These are phyloP conservation scores for Tuber borchii DNA, from an alignment of 495 filamentous ascomycete species.

Conservation along the genomic window DNA sequence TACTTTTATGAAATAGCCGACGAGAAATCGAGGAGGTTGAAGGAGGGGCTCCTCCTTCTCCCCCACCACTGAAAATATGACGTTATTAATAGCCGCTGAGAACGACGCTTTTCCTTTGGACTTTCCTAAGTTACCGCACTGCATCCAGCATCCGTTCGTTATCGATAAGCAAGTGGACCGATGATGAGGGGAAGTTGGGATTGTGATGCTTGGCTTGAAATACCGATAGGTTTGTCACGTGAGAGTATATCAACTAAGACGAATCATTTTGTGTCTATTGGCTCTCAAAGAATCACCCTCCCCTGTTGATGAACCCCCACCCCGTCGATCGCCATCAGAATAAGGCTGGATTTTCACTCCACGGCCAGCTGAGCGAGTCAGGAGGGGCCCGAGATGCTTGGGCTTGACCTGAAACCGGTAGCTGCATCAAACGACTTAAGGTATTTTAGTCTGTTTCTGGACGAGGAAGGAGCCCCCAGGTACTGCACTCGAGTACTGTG, in stretches of 20 bases:
- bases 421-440: neutral
- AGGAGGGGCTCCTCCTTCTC: neutral
- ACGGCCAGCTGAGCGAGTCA: neutral
- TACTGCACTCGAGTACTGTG: neutral
- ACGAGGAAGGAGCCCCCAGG: neutral
- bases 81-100: neutral
- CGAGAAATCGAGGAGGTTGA: neutral
- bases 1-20: neutral
- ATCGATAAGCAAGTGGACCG: neutral
- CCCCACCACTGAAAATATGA: neutral
- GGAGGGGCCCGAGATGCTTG: neutral
- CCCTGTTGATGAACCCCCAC: neutral
- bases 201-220: conserved; percentile 2
- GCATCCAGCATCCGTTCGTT: neutral
- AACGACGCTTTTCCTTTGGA: neutral
- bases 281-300: neutral
- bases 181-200: neutral
- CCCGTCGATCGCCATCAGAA: neutral
- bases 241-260: neutral
- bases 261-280: neutral
- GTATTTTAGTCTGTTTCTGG: neutral
- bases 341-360: neutral
- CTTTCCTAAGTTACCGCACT: neutral
- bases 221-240: neutral
- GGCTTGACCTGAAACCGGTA: neutral